These are phyloP conservation scores for Thraustochytrium striatum DNA, from an alignment of 352 stramenopile genomes.

Conservation along the genomic window DNA sequence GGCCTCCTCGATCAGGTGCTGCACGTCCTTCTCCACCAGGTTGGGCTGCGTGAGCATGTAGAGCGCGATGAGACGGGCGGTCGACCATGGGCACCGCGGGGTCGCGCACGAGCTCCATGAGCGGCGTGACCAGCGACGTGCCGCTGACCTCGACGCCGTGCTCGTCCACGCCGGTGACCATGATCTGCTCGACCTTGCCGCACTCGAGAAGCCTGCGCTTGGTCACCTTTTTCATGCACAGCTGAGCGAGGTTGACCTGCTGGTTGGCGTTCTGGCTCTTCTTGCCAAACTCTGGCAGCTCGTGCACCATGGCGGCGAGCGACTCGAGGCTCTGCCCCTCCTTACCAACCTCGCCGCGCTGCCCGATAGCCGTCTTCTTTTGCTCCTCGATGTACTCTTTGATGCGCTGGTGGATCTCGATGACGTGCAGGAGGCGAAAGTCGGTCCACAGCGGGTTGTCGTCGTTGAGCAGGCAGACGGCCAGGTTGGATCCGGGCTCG, in stretches of 20 bases:
- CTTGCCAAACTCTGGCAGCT: conserved; percentile 88
- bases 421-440: conserved; percentile 91
- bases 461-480: conserved; percentile 79
- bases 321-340: conserved; percentile 79
- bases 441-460: conserved; percentile 94
- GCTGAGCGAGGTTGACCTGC: conserved; percentile 86
- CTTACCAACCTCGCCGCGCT: conserved; percentile 63
- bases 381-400: conserved; percentile 62
- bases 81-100: conserved; percentile 68
- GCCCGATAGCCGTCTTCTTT: conserved; percentile 71
- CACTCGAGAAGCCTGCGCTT: conserved; percentile 76
- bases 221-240: conserved; percentile 88
- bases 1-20: conserved; percentile 74
- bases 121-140: conserved; percentile 69
- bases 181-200: conserved; percentile 86
- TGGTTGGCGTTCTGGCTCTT: conserved; percentile 88
- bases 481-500: not conserved
- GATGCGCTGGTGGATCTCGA: conserved; percentile 70
- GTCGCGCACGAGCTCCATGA: conserved; percentile 77
- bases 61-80: conserved; percentile 83
- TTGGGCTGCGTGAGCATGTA: conserved; percentile 84
- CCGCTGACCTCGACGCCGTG: conserved; percentile 83
- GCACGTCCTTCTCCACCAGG: conserved; percentile 75
- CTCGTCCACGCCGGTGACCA: conserved; percentile 86
- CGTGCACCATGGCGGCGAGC: conserved; percentile 83